Percentiles rank a stretch among this genome's conserved stretches.
phyloP scores from a whole-genome alignment of 2,329 filamentous ascomycete species.

The Epichloe baconii region DNA sequence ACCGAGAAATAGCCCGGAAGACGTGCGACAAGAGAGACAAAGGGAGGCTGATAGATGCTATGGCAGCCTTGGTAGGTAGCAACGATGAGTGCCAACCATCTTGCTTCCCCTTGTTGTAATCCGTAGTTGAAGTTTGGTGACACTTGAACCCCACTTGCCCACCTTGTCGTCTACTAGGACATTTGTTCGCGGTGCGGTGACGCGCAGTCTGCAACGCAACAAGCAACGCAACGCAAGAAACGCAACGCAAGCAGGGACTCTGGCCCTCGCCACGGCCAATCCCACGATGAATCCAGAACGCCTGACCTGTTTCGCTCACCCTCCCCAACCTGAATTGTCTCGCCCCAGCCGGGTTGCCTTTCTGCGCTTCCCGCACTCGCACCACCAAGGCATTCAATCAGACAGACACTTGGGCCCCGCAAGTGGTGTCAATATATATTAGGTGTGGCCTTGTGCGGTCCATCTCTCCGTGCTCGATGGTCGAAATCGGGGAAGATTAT shows the following conservation, averaged over 20 bases:
- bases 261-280: conserved; percentile 1
- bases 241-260: neutral
- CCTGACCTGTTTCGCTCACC: conserved; percentile 4
- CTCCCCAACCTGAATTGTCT: conserved; percentile 1
- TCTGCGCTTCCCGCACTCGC: neutral
- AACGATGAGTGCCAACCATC: neutral
- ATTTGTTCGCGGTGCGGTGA: conserved; percentile 1
- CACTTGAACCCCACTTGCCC: neutral
- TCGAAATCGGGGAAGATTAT: conserved; percentile 2
- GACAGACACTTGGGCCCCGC: neutral
- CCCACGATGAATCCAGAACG: conserved; percentile 1
- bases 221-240: too few relatives aligned
- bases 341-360: neutral
- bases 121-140: neutral
- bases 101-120: neutral
- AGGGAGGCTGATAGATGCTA: neutral
- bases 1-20: neutral
- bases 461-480: neutral
- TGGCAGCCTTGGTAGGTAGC: neutral
- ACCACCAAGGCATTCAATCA: neutral
- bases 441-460: neutral
- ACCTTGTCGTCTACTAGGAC: neutral
- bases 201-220: conserved; percentile 3
- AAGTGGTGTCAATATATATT: neutral
- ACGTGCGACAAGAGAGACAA: neutral